phyloP scores from a whole-genome alignment of 2,329 filamentous ascomycete genomes.

The Thermoascus crustaceus region DNA sequence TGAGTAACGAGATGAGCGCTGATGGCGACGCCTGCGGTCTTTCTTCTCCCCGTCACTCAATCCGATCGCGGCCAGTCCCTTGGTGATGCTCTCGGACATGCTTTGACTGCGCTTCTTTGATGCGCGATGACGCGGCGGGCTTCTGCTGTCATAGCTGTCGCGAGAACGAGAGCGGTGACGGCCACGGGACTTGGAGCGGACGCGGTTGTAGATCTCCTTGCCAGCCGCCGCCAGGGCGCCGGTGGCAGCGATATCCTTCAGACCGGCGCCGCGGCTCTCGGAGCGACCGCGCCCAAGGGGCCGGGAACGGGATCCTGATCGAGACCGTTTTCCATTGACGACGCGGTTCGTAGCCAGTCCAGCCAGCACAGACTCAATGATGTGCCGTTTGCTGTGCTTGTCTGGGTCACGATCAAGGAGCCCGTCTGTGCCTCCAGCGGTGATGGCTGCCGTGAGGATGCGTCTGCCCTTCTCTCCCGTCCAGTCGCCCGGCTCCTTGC shows the following conservation, averaged over 20 bases:
- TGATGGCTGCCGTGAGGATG: slow-evolving; percentile 75
- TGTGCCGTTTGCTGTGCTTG: slow-evolving; percentile 68
- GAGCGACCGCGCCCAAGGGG: slow-evolving; percentile 50
- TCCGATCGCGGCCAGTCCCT: slow-evolving; percentile 38
- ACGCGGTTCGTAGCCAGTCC: slow-evolving; percentile 79
- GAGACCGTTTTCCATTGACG: slow-evolving; percentile 71
- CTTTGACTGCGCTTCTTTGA: slow-evolving; percentile 38
- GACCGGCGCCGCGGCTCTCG: slow-evolving; percentile 31
- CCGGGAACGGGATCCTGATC: slow-evolving; percentile 62
- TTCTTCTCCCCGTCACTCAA: slow-evolving; percentile 26
- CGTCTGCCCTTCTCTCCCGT: slow-evolving; percentile 86
- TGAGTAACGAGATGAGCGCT: slow-evolving; percentile 23
- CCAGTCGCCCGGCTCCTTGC: slow-evolving; percentile 84
- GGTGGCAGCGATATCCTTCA: slow-evolving; percentile 36
- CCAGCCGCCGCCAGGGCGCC: slow-evolving; percentile 40
- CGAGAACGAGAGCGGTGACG: slow-evolving; percentile 41
- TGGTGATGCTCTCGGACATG: slow-evolving; percentile 37
- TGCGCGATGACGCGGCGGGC: slow-evolving; percentile 39
- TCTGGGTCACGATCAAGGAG: slow-evolving; percentile 60
- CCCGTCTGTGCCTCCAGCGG: slow-evolving; percentile 78
- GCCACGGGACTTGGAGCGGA: slow-evolving; percentile 34
- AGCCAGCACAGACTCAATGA: slow-evolving; percentile 79
- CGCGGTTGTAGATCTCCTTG: slow-evolving; percentile 39
- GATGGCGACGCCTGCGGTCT: slow-evolving; percentile 25
- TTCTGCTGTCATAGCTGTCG: slow-evolving; percentile 47